Base-by-base conservation (phyloP, 148 eudicot genomes). In the Suaeda aralocaspica region DNA sequence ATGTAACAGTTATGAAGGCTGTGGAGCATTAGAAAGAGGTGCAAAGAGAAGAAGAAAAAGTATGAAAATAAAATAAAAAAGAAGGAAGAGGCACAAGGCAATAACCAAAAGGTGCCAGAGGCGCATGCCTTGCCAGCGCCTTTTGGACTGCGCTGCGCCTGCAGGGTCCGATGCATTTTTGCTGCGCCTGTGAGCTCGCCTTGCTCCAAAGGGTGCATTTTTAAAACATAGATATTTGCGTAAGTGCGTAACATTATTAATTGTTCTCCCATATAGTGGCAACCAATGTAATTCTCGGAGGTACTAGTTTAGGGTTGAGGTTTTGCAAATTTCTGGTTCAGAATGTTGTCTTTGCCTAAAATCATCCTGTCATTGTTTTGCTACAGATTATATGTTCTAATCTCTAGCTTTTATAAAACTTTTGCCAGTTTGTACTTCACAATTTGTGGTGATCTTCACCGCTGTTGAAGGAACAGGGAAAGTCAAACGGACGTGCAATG, bases 391-490 rank as follows among this genome's bases (percentile, higher is more conserved):
- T 67, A 11, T 66, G n/a, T 33, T 72, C 80, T 77, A 56, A 68
- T 64, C 14, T 41, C 29, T 28, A 39, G 30, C n/a, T 25, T 64
- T 39, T 57, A n/a, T 58, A 49, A 34, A 71, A 65, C 50, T 58
- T 13, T 50, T 36, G 70, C 71, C 87, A 94, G 99, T 89, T 62
- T 94, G 93, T 82, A 82, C 90, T 30, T 78, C 81, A 21, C 97
- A 89, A 77, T 91, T 91, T 81, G 96, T 89, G 75, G 93, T 82
- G 49, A 79, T 91, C 93, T 94, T 94, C 73, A 84, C 83, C 64
- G 86, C 84, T 77, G 75, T 68, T 76, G 76, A 78, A 75, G 86
- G 84, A 76, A 52, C 42, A 25, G 84, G 67, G 69, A 79, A 77
- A 74, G 76, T 72, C 52, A 87, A 89, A 79, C 76, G 80, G 42